These are phyloP conservation scores for Corylus heterophylla DNA, from an alignment of 306 rosid species.

Conservation along the genomic window DNA sequence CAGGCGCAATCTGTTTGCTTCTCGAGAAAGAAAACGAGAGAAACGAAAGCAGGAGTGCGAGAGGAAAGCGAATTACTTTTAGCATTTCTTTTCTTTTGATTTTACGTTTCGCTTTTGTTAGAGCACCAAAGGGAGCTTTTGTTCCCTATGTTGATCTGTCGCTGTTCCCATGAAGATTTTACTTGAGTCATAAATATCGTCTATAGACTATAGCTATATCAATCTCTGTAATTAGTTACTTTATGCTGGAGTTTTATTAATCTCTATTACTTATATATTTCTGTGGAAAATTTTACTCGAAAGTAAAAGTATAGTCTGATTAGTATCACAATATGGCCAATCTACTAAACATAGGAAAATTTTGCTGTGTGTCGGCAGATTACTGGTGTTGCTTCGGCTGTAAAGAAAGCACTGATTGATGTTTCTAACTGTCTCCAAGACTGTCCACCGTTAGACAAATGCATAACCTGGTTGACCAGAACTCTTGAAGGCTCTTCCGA, in stretches of 20 bases:
- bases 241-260: no score
- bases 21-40: slow-evolving; percentile 1
- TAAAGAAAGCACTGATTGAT: slow-evolving; percentile 56
- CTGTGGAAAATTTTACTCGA: neutral
- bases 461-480: slow-evolving; percentile 10
- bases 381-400: slow-evolving; percentile 46
- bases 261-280: neutral
- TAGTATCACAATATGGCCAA: neutral
- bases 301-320: neutral
- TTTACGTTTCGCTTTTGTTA: neutral
- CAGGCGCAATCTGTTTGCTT: slow-evolving; percentile 1
- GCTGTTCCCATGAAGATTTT: neutral
- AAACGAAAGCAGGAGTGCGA: neutral
- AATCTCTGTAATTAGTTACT: neutral
- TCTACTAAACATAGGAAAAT: neutral
- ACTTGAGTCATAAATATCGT: neutral
- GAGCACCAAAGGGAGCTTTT: neutral
- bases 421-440: slow-evolving; percentile 57
- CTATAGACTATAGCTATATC: neutral
- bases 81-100: neutral
- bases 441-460: slow-evolving; percentile 43
- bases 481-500: slow-evolving; percentile 3
- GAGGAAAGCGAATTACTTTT: neutral
- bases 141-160: neutral
- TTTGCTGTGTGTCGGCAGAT: slow-evolving; percentile 42